A percentile compares a stretch with the other conserved stretches of the same genome.
Evolutionary conservation across 345 rosid species (phyloP).

Genomic region (Geranium rotundifolium): DNA sequence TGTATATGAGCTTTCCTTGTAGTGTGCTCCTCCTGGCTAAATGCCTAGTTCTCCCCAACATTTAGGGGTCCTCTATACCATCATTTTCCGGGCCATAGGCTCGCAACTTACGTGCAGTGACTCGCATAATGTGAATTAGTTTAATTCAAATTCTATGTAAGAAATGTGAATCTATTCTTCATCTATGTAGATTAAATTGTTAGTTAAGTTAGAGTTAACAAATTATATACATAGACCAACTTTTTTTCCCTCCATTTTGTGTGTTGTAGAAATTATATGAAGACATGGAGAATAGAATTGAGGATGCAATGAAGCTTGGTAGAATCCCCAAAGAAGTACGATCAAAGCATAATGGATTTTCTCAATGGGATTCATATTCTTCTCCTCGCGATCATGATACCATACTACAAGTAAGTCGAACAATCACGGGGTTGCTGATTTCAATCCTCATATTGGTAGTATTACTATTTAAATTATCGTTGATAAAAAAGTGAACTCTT

Average conservation of each 20-base stretch:
- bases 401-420: conserved; percentile 40
- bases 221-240: not conserved
- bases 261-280: conserved; percentile 26
- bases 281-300: conserved; percentile 44
- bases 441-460: not conserved
- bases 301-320: conserved; percentile 16
- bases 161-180: too few species aligned
- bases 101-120: too few species aligned
- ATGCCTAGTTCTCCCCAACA: too few species aligned
- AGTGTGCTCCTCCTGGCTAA: too few species aligned
- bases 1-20: too few species aligned
- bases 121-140: too few species aligned
- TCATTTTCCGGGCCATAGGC: too few species aligned
- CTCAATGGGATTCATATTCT: conserved; percentile 39
- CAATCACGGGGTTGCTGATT: not conserved
- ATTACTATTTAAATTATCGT: too few species aligned
- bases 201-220: not conserved
- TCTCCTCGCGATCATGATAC: conserved; percentile 41
- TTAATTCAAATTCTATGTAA: too few species aligned
- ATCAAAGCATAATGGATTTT: conserved; percentile 29
- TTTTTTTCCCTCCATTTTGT: not conserved
- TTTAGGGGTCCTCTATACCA: too few species aligned
- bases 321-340: conserved; percentile 28
- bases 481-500: too few species aligned
- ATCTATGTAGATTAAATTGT: too few species aligned